phyloP scores from a whole-genome alignment of 306 rosid species.

The Crotalaria pallida region DNA sequence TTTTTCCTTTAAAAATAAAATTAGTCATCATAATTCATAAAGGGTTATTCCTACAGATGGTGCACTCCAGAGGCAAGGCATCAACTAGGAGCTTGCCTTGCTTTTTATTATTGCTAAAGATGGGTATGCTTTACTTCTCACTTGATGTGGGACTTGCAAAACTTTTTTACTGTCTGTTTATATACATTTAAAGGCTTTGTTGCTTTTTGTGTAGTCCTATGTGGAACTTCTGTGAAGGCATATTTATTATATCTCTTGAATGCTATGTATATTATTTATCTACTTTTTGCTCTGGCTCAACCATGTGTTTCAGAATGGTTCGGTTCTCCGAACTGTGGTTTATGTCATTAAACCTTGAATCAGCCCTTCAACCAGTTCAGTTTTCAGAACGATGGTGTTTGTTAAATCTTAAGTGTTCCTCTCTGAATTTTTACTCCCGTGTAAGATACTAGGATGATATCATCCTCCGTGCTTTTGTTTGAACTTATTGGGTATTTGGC shows the following conservation, averaged over 20 bases:
- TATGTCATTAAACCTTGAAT: not conserved
- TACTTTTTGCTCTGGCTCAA: not conserved
- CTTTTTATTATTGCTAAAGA: not conserved
- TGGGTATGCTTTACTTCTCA: not conserved
- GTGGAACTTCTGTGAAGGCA: not conserved
- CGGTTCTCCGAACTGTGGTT: not conserved
- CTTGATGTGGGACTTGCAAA: not conserved
- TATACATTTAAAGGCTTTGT: not conserved
- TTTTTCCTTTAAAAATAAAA: not conserved
- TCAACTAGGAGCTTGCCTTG: not conserved
- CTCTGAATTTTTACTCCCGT: conserved; percentile 3
- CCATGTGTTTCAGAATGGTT: not conserved
- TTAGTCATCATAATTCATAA: not conserved
- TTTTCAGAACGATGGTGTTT: not conserved
- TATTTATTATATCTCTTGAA: not conserved
- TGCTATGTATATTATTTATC: not conserved
- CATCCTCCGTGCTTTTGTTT: conserved; percentile 7
- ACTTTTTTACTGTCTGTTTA: too few species aligned
- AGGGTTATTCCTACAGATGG: not conserved
- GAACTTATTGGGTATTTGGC: not conserved
- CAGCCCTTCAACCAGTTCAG: not conserved
- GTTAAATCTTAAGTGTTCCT: not conserved
- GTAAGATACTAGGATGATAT: not conserved
- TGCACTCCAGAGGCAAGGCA: not conserved
- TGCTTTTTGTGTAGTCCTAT: not conserved